Conservation (phyloP, 139 green algal genomes). For the Chlorella sp. region DNA sequence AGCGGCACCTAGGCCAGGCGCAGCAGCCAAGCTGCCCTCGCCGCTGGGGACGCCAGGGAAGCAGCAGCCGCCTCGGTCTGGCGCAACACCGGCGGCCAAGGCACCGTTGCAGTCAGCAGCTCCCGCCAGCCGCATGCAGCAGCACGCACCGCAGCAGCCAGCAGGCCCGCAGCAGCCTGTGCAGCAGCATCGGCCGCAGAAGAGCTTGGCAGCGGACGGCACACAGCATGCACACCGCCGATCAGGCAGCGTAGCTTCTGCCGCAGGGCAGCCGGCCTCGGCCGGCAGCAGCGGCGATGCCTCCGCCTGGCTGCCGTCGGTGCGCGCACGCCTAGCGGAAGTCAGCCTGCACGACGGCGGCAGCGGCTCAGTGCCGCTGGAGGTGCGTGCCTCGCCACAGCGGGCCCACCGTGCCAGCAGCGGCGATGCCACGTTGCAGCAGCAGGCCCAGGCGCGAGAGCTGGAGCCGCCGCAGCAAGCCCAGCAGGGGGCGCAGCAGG, state of each 20-base stretch:
- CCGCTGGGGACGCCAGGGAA: neutral
- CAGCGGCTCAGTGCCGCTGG: neutral
- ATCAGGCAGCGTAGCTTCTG: neutral
- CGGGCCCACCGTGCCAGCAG: neutral
- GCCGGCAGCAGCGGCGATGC: neutral
- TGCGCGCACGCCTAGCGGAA: neutral
- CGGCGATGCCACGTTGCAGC: neutral
- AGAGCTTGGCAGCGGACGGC: neutral
- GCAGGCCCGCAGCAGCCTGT: too few relatives aligned
- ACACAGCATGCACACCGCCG: neutral
- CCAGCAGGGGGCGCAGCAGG: slow-evolving; percentile 17
- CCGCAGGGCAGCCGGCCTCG: neutral
- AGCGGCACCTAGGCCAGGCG: neutral
- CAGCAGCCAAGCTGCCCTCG: neutral
- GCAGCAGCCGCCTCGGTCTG: neutral
- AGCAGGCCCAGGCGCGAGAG: neutral
- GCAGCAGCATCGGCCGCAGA: neutral
- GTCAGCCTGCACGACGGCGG: neutral
- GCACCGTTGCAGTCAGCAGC: too few relatives aligned
- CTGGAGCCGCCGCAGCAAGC: neutral
- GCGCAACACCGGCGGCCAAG: neutral
- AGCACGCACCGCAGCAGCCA: neutral
- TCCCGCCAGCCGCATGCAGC: too few relatives aligned
- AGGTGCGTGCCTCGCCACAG: neutral
- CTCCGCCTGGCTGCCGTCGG: neutral